Conservation (phyloP, 2,329 filamentous ascomycete species). For the Tolypocladium cylindrosporum region DNA sequence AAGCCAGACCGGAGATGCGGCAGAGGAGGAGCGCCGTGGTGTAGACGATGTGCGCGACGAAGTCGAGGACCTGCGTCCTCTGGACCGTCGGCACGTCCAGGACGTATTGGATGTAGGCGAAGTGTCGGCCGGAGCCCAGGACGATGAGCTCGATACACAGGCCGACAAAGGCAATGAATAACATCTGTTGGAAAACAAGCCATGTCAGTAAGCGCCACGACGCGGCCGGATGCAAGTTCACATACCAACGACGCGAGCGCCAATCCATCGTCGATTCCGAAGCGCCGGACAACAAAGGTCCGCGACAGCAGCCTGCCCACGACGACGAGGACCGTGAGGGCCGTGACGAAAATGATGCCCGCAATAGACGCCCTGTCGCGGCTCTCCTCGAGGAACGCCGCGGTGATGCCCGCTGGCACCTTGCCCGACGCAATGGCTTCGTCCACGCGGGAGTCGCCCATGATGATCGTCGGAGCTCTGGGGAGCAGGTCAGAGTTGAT, state of each 20-base stretch:
- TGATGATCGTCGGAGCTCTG: not conserved
- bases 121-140: conserved; percentile 36
- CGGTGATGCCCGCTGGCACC: conserved; percentile 23
- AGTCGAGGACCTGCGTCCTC: conserved; percentile 36
- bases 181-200: conserved; percentile 11
- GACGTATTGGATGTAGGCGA: conserved; percentile 35
- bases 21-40: conserved; percentile 38
- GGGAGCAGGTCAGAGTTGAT: not conserved
- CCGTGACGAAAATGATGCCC: conserved; percentile 27
- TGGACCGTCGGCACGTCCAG: conserved; percentile 29
- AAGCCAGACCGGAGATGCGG: conserved; percentile 40
- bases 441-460: conserved; percentile 15
- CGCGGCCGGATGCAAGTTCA: not conserved
- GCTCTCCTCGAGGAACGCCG: conserved; percentile 23
- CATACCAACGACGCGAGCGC: conserved; percentile 25
- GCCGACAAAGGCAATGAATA: conserved; percentile 31
- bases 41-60: conserved; percentile 40
- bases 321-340: conserved; percentile 23
- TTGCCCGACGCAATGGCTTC: conserved; percentile 24
- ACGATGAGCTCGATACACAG: conserved; percentile 33
- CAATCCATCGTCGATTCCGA: conserved; percentile 28
- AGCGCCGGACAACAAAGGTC: conserved; percentile 22
- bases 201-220: conserved; percentile 1
- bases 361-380: conserved; percentile 26
- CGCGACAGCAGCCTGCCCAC: conserved; percentile 23